Evolutionary conservation across 2,329 filamentous ascomycete species (phyloP).

Genomic region (Endoconidiophora laricicola): DNA sequence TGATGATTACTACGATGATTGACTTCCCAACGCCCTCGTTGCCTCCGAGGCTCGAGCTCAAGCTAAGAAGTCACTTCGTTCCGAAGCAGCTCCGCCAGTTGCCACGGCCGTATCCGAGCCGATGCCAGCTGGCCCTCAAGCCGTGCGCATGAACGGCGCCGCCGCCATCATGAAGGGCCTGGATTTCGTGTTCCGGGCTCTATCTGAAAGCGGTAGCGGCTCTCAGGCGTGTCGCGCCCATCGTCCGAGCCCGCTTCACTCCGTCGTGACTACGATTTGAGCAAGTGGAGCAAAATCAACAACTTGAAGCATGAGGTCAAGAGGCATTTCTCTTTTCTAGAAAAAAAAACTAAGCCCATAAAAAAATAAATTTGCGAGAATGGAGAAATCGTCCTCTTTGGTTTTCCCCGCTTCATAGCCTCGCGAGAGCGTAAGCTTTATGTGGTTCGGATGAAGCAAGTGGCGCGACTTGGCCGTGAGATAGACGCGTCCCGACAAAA

Average conservation of each 20-base stretch:
- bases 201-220: constrained; percentile 26
- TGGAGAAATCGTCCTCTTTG: too few relatives aligned
- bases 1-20: constrained; percentile 92
- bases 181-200: constrained; percentile 15
- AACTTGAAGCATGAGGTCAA: too few relatives aligned
- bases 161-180: constrained; percentile 21
- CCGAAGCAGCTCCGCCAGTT: constrained; percentile 24
- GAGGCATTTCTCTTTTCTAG: too few relatives aligned
- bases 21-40: constrained; percentile 79
- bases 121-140: constrained; percentile 27
- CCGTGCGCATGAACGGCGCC: constrained; percentile 19
- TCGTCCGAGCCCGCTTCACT: constrained; percentile 51
- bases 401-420: too few relatives aligned
- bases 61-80: constrained; percentile 29
- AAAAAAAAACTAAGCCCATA: too few relatives aligned
- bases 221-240: constrained; percentile 29
- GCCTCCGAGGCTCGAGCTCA: constrained; percentile 68
- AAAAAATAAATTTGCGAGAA: too few relatives aligned
- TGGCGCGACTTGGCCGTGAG: constrained; percentile 6
- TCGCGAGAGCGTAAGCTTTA: constrained; percentile 4
- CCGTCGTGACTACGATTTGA: constrained; percentile 48
- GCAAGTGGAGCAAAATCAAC: constrained; percentile 16
- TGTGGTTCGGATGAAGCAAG: constrained; percentile 11
- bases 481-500: constrained; percentile 7
- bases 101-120: constrained; percentile 24